These are phyloP conservation scores for Wickerhamiella qilinensis DNA, from an alignment of 805 yeast genomes.

Conservation along the genomic window DNA sequence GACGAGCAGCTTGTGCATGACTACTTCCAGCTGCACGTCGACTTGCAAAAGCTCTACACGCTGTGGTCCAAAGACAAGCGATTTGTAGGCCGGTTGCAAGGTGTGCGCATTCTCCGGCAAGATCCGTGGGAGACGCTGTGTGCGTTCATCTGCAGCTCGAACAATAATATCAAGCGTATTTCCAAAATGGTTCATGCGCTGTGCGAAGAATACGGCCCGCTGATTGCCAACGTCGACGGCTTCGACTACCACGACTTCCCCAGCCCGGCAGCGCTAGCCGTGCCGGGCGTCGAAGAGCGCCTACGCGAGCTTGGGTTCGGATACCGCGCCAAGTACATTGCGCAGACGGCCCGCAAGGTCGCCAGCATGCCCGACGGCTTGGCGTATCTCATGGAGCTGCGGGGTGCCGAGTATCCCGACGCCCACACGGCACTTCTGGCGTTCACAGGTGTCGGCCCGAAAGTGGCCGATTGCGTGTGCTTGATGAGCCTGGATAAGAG, in stretches of 20 bases:
- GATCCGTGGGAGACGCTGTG: slow-evolving; percentile 95
- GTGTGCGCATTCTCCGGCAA: slow-evolving; percentile 74
- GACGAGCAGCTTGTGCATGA: slow-evolving; percentile 32
- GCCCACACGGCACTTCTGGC: slow-evolving; percentile 45
- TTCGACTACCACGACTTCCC: slow-evolving; percentile 61
- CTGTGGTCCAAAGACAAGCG: slow-evolving; percentile 48
- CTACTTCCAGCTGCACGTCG: slow-evolving; percentile 54
- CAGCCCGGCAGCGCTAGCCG: slow-evolving; percentile 33
- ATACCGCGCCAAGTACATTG: slow-evolving; percentile 77
- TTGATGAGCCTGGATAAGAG: slow-evolving; percentile 80
- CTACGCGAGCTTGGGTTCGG: slow-evolving; percentile 51
- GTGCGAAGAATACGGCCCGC: slow-evolving; percentile 53
- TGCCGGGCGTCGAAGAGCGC: slow-evolving; percentile 27
- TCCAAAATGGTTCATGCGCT: slow-evolving; percentile 79
- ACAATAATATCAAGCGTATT: slow-evolving; percentile 85
- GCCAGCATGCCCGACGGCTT: slow-evolving; percentile 21
- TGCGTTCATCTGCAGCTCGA: slow-evolving; percentile 88
- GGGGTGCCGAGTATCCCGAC: slow-evolving; percentile 31
- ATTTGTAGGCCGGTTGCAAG: slow-evolving; percentile 28
- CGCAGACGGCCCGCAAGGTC: slow-evolving; percentile 53
- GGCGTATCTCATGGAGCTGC: slow-evolving; percentile 27
- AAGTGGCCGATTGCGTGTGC: slow-evolving; percentile 93
- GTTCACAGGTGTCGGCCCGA: slow-evolving; percentile 87
- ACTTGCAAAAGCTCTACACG: slow-evolving; percentile 35
- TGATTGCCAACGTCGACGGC: slow-evolving; percentile 37